Evolutionary conservation across 2,329 filamentous ascomycete genomes (phyloP), one percentile per base, ranked within the genome.

Genomic region (Teratosphaeria gauchensis): DNA sequence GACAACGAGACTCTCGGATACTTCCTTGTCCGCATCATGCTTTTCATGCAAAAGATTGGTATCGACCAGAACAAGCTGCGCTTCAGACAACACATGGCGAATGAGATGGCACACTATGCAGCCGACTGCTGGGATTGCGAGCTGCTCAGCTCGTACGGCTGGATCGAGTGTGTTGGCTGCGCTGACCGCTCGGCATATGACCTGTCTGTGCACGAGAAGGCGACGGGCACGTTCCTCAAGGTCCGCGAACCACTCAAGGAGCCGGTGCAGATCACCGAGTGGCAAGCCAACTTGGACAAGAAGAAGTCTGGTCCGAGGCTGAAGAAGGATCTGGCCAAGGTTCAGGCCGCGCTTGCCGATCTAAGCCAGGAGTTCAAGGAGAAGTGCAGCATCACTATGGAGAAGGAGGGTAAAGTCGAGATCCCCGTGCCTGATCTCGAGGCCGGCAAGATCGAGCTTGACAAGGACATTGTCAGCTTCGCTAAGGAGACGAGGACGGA

Each of bases 1-100:
- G 92, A 99, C 74, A 99, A 97, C 75, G 92, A 99, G 81, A 99
- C 94, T 0, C 83, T 99, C 52, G 94, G 94, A 62, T 99, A 99
- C 79, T 99, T 99, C 81, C 79, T 99, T 54, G 94, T 90, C 52
- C 86, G 94, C 58, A 96, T 99, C 69, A 87, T 94, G 72, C 83
- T 90, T 48, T 99, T 97, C 82, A 82, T 97, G 65, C 75, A 88
- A 70, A 91, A 87, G 76, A 87, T 99, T 66, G 94, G 94, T 71
- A 82, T 95, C 54, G 92, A 97, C 73, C 80, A 84, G 72, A 82
- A 79, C 65, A 99, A 97, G 80, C 83, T 97, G 67, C 88, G 94
- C 57, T 97, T 97, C 82, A 85, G 94, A 70, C 94, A 99, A 76
- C 94, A 99, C 77, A 96, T 99, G 92, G 82, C 83, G 55, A 89